Evolutionary conservation across 306 rosid species (phyloP), one percentile per base, ranked within the genome.

Genomic region (Cucumis sativus): DNA sequence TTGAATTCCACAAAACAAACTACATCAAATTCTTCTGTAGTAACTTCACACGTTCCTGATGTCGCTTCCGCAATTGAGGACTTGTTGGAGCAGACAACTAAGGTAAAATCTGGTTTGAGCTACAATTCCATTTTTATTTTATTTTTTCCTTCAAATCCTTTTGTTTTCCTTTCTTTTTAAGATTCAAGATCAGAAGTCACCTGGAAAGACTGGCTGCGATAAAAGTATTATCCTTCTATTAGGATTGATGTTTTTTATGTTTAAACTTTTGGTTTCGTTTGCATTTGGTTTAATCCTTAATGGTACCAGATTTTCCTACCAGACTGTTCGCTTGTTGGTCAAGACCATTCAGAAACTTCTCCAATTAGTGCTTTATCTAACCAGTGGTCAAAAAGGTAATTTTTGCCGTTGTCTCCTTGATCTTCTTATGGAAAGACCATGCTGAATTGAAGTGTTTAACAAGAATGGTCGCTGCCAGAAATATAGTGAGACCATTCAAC

Each of bases 131-230:
- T 80, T n/a, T n/a, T n/a, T n/a, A n/a, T n/a, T n/a, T n/a, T n/a
- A n/a, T n/a, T n/a, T n/a, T n/a, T n/a, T n/a, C 41, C 69, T 59
- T 41, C 76, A 7, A 75, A 54, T 75, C 83, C 80, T 87, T 77
- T 70, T 67, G 60, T 51, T 47, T 37, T 77, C 63, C 83, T 64
- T 87, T 30, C 65, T 76, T 71, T 35, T 52, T 76, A 72, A 90
- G 98, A 92, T 92, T 84, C 90, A 89, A 41, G 96, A 89, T 71
- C 97, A 88, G 85, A 84, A 86, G 76, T 89, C 96, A 37, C 93
- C 93, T 51, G 88, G 75, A 78, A 88, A 71, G 77, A 81, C 86
- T 41, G 84, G 72, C 70, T 79, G 88, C 63, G 85, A 83, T 68
- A 79, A 84, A 73, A 78, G 78, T 81, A 96, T n/a, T 92, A 90